Percentiles rank a stretch among this genome's conserved stretches.
These are phyloP conservation scores for Pseudocercospora vitis DNA, from an alignment of 2,329 filamentous ascomycete genomes.

Conservation along the genomic window DNA sequence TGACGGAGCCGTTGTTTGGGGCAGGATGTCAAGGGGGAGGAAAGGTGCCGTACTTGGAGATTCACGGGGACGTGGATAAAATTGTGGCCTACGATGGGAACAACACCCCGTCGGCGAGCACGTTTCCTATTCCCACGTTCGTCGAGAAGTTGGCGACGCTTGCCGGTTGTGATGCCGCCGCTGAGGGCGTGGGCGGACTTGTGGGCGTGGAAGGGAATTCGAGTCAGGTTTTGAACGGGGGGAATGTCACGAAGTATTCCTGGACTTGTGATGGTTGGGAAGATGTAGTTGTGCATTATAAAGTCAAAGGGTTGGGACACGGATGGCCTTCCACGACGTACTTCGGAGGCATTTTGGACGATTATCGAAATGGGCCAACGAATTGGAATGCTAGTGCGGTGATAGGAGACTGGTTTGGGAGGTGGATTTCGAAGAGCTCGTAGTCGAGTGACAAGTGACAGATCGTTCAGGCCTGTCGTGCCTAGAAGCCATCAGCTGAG, in stretches of 20 bases:
- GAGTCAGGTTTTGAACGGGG: constrained; percentile 12
- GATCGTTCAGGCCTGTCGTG: no score
- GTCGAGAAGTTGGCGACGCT: constrained; percentile 7
- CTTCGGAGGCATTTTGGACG: constrained; percentile 8
- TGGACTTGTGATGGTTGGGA: constrained; percentile 8
- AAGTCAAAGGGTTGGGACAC: constrained; percentile 16
- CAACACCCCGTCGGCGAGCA: constrained; percentile 5
- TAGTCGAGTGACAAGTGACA: background rate
- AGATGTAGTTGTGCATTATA: constrained; percentile 15
- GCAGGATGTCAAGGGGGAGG: background rate
- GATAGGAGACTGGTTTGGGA: constrained; percentile 7
- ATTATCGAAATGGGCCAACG: constrained; percentile 7
- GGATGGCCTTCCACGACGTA: constrained; percentile 13
- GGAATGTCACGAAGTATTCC: constrained; percentile 13
- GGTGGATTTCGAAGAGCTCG: constrained; percentile 3
- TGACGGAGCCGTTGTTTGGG: constrained; percentile 18
- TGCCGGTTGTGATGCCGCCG: constrained; percentile 1
- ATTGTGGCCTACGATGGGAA: constrained; percentile 42
- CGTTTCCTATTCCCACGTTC: constrained; percentile 18
- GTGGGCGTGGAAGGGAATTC: background rate
- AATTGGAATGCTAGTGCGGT: constrained; percentile 7
- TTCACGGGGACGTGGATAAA: constrained; percentile 41
- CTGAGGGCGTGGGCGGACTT: background rate
- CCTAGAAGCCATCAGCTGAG: no score
- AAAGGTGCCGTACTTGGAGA: constrained; percentile 41